phyloP scores from a whole-genome alignment of 169 alveolate genomes.

The Plasmodium relictum region DNA sequence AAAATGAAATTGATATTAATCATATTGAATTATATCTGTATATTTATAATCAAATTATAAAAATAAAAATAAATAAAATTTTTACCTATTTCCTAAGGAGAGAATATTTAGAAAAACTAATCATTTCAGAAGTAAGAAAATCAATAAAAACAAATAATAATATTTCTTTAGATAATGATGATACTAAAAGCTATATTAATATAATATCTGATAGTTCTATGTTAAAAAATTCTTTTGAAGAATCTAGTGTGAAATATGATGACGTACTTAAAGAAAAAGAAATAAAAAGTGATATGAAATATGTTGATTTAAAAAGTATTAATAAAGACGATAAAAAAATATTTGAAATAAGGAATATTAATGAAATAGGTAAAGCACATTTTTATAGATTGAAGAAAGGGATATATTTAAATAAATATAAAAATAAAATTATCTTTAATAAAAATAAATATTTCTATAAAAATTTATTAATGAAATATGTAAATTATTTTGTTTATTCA shows the following conservation, averaged over 20 bases:
- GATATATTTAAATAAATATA: slow-evolving; percentile 29
- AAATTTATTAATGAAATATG: slow-evolving; percentile 18
- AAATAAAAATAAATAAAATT: slow-evolving; percentile 31
- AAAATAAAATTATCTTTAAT: slow-evolving; percentile 31
- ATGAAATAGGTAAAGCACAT: background rate
- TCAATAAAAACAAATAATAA: background rate
- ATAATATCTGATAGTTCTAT: background rate
- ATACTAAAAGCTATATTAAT: background rate
- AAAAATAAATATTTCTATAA: slow-evolving; percentile 14
- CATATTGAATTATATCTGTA: slow-evolving; percentile 40
- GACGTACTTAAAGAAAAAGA: background rate
- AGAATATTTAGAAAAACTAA: slow-evolving; percentile 6
- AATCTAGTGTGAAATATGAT: background rate
- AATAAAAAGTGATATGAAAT: slow-evolving; percentile 1
- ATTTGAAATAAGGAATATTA: slow-evolving; percentile 10
- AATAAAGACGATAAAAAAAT: slow-evolving; percentile 18
- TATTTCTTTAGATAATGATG: background rate
- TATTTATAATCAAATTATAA: slow-evolving; percentile 29
- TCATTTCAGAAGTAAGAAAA: background rate
- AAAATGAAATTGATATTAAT: slow-evolving; percentile 30
- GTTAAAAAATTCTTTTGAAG: background rate
- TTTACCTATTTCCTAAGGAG: slow-evolving; percentile 1
- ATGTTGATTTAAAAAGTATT: background rate
- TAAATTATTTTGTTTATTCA: slow-evolving; percentile 42
- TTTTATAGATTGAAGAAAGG: slow-evolving; percentile 50